Percentiles rank a stretch among this genome's conserved stretches.
These are phyloP conservation scores for Pinus albicaulis DNA, from an alignment of 75 land plant species.

Conservation along the genomic window DNA sequence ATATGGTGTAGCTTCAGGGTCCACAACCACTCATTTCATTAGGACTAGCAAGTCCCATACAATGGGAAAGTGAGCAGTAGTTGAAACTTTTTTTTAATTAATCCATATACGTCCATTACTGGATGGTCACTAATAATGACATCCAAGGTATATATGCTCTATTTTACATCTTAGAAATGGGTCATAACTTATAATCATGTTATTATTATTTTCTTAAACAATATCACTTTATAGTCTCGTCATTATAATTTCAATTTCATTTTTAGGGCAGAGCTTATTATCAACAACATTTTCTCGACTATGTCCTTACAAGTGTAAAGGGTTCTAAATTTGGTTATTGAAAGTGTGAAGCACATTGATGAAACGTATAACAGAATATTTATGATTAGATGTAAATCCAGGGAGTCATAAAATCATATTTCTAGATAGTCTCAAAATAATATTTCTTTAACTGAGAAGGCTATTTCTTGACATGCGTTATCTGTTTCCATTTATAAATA, in stretches of 20 bases:
- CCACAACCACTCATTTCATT: no score
- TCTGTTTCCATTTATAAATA: neutral
- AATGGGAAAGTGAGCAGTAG: no score
- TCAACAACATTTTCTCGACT: neutral
- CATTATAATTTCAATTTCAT: neutral
- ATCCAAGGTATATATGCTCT: no score
- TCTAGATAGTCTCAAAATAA: neutral
- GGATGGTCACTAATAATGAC: no score
- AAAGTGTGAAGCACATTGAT: neutral
- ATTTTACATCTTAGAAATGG: no score
- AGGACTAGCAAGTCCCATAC: no score
- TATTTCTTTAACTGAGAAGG: neutral
- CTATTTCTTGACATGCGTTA: neutral
- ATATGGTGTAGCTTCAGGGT: no score
- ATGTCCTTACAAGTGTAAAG: neutral
- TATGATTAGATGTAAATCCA: neutral
- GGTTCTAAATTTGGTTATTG: neutral
- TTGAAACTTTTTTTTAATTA: no score
- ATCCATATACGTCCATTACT: no score
- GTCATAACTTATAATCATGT: neutral
- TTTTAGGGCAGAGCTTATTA: no score
- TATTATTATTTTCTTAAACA: neutral
- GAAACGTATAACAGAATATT: neutral
- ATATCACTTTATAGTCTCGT: neutral
- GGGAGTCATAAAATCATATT: neutral